Conservation (phyloP, 108 stramenopile genomes). For the Nitzschia sp. region DNA sequence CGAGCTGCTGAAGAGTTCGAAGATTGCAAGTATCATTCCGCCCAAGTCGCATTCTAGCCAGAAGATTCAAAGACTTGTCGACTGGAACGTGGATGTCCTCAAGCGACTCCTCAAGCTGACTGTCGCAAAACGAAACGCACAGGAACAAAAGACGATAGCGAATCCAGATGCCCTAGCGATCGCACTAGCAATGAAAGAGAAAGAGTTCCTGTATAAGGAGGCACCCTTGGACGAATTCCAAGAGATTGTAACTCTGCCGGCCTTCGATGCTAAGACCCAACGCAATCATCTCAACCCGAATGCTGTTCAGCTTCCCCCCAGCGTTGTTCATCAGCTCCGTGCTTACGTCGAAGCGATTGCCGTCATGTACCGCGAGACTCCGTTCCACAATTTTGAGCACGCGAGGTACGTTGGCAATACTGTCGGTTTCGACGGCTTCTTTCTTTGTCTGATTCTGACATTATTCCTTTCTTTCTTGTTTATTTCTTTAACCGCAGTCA, state of each 20-base stretch:
- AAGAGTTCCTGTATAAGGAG: no score
- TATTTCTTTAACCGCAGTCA: no score
- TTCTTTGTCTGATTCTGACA: no score
- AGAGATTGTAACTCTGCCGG: constrained; percentile 34
- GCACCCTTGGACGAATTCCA: constrained; percentile 33
- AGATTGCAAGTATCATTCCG: constrained; percentile 3
- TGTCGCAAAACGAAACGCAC: constrained; percentile 3
- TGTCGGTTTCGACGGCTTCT: no score
- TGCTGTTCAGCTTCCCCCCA: constrained; percentile 30
- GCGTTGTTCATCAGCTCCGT: constrained; percentile 37
- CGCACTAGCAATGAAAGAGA: constrained; percentile 10
- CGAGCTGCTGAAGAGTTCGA: constrained; percentile 4
- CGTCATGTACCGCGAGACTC: constrained; percentile 41
- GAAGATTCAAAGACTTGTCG: constrained; percentile 20
- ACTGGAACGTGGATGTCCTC: constrained; percentile 42
- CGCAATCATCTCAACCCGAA: constrained; percentile 7
- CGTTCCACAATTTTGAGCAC: constrained; percentile 46
- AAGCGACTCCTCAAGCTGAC: constrained; percentile 27
- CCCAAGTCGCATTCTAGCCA: constrained; percentile 11
- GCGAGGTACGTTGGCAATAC: no score
- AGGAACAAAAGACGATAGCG: constrained; percentile 4
- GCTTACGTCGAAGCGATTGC: constrained; percentile 44
- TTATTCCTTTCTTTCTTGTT: no score
- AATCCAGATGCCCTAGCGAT: constrained; percentile 9
- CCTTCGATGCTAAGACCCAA: constrained; percentile 14